Conservation (phyloP, 2,329 filamentous ascomycete genomes). For the Sporothrix protearum region DNA sequence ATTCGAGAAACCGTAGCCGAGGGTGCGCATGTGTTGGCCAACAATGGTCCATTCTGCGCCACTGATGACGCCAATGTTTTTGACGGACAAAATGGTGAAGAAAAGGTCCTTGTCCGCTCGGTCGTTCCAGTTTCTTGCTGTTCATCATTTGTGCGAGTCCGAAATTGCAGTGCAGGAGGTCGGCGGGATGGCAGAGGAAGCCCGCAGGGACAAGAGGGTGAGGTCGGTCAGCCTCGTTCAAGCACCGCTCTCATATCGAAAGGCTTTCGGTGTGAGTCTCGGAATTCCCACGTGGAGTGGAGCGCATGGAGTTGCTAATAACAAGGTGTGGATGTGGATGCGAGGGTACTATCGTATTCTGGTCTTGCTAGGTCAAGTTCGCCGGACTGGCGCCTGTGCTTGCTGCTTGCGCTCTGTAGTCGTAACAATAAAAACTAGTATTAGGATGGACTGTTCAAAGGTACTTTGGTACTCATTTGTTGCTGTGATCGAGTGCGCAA, state of each 20-base stretch:
- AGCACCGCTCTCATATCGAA: background rate
- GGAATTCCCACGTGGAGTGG: conserved; percentile 7
- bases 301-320: background rate
- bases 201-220: background rate
- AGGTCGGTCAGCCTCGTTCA: background rate
- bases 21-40: conserved; percentile 56
- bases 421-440: background rate
- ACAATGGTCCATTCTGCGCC: conserved; percentile 60
- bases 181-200: background rate
- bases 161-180: background rate
- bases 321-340: background rate
- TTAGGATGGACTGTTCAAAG: background rate
- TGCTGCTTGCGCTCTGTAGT: background rate
- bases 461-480: background rate
- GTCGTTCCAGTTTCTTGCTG: conserved; percentile 58
- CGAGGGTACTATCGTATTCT: background rate
- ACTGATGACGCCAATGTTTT: conserved; percentile 62
- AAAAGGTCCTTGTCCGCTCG: conserved; percentile 61
- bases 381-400: conserved; percentile 8
- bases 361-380: background rate
- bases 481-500: background rate
- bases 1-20: conserved; percentile 62
- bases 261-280: background rate
- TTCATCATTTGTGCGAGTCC: conserved; percentile 33
- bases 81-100: conserved; percentile 60